These are phyloP conservation scores for Candida sp. DNA, from an alignment of 1,139 yeast genomes.

Conservation along the genomic window DNA sequence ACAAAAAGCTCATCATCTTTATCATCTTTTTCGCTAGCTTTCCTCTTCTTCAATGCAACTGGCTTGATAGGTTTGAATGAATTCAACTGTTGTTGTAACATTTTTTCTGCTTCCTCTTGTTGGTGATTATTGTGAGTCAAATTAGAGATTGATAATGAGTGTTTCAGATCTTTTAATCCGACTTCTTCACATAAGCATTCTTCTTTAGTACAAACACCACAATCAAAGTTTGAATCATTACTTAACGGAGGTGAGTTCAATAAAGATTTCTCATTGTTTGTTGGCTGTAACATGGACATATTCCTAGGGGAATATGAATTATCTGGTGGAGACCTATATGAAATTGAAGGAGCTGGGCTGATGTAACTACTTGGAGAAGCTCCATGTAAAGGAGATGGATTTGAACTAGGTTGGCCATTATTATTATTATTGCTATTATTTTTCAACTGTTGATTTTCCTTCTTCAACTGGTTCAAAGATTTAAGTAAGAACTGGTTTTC, in stretches of 20 bases:
- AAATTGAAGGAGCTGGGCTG: slow-evolving; percentile 55
- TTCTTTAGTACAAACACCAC: slow-evolving; percentile 69
- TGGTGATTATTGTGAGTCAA: slow-evolving; percentile 3
- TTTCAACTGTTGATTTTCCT: slow-evolving; percentile 10
- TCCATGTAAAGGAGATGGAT: slow-evolving; percentile 2
- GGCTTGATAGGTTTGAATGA: slow-evolving; percentile 58
- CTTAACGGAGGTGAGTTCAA: slow-evolving; percentile 39
- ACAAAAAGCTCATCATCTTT: slow-evolving; percentile 28
- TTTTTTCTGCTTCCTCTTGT: slow-evolving; percentile 4
- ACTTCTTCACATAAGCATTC: slow-evolving; percentile 67
- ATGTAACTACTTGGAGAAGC: slow-evolving; percentile 18
- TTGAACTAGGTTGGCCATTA: slow-evolving; percentile 6
- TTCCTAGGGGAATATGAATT: neutral
- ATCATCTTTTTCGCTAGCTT: slow-evolving; percentile 9
- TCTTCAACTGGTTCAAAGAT: slow-evolving; percentile 33
- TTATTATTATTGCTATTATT: too few relatives aligned
- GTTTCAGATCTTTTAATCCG: slow-evolving; percentile 42
- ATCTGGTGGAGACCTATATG: slow-evolving; percentile 9
- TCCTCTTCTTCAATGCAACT: slow-evolving; percentile 47
- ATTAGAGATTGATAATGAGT: neutral
- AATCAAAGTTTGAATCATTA: slow-evolving; percentile 44
- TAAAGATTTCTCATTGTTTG: slow-evolving; percentile 1
- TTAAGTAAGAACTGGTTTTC: slow-evolving; percentile 38
- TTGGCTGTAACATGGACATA: slow-evolving; percentile 4
- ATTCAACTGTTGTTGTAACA: slow-evolving; percentile 30